Evolutionary conservation across 176 grass and related monocot genomes (phyloP).

Genomic region (Rhynchospora breviuscula): DNA sequence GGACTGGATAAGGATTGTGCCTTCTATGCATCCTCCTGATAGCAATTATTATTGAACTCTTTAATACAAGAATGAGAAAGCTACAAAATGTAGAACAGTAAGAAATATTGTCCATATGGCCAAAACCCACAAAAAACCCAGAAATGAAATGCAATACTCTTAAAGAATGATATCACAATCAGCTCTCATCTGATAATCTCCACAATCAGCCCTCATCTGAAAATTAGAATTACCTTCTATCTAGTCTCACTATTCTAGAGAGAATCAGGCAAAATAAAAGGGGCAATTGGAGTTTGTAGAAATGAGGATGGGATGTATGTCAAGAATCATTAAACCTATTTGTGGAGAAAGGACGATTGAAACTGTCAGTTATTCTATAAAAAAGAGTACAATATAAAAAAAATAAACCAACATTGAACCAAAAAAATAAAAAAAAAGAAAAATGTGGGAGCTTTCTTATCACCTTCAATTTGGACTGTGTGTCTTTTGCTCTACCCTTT

Average conservation of each 20-base stretch:
- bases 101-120: not conserved
- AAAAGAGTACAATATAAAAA: not conserved
- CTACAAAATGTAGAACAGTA: not conserved
- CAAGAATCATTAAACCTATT: not conserved
- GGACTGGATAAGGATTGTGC: too few relatives aligned
- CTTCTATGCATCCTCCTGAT: constrained; percentile 80
- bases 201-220: too few relatives aligned
- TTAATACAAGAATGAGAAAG: not conserved
- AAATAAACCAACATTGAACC: not conserved
- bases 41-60: constrained; percentile 21
- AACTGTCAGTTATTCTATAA: not conserved
- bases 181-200: not conserved
- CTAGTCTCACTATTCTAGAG: not conserved
- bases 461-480: constrained; percentile 82
- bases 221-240: not conserved
- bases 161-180: constrained; percentile 1
- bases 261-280: not conserved
- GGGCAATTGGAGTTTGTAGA: not conserved
- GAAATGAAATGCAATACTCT: not conserved
- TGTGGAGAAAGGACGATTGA: not conserved
- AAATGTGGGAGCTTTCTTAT: not conserved
- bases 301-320: not conserved
- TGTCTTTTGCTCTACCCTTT: constrained; percentile 90
- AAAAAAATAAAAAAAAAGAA: not conserved
- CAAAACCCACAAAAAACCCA: not conserved